Evolutionary conservation across 345 rosid species (phyloP).

Genomic region (Brassica cretica): DNA sequence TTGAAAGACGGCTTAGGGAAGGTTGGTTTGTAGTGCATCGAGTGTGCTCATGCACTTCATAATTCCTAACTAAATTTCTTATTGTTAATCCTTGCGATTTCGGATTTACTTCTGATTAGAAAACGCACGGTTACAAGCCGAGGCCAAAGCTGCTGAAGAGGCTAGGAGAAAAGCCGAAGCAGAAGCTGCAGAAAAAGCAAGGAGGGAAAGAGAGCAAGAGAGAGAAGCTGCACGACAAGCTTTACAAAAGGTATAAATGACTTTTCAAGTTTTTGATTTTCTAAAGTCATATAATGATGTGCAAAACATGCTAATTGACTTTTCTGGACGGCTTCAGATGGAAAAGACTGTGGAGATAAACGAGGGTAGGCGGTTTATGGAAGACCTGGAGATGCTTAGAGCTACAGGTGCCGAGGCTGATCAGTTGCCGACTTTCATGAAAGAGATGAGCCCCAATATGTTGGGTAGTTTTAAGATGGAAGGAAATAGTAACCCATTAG

Average conservation of each 20-base stretch:
- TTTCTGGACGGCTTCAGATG: conserved; percentile 54
- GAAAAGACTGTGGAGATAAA: conserved; percentile 91
- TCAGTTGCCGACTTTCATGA: conserved; percentile 49
- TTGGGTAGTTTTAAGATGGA: conserved; percentile 74
- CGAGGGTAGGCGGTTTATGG: conserved; percentile 72
- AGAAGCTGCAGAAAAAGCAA: conserved; percentile 76
- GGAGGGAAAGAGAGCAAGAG: conserved; percentile 73
- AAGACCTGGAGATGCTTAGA: conserved; percentile 84
- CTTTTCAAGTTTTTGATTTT: conserved; percentile 3
- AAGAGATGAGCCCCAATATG: conserved; percentile 57
- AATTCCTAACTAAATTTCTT: neutral
- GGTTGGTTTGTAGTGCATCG: conserved; percentile 46
- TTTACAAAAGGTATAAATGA: conserved; percentile 57
- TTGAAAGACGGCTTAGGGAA: conserved; percentile 75
- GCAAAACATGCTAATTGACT: conserved; percentile 2
- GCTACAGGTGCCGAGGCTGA: conserved; percentile 46
- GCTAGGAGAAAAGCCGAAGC: conserved; percentile 69
- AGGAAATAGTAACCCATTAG: conserved; percentile 70
- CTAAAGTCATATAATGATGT: neutral
- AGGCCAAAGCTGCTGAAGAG: conserved; percentile 85
- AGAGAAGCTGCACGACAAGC: conserved; percentile 94
- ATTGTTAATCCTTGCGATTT: conserved; percentile 2
- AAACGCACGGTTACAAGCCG: conserved; percentile 75
- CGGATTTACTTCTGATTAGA: conserved; percentile 46
- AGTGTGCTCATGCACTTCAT: conserved; percentile 9